Evolutionary conservation across 805 yeast genomes (phyloP), one percentile per base, ranked within the genome.

Genomic region (Yarrowia keelungensis): DNA sequence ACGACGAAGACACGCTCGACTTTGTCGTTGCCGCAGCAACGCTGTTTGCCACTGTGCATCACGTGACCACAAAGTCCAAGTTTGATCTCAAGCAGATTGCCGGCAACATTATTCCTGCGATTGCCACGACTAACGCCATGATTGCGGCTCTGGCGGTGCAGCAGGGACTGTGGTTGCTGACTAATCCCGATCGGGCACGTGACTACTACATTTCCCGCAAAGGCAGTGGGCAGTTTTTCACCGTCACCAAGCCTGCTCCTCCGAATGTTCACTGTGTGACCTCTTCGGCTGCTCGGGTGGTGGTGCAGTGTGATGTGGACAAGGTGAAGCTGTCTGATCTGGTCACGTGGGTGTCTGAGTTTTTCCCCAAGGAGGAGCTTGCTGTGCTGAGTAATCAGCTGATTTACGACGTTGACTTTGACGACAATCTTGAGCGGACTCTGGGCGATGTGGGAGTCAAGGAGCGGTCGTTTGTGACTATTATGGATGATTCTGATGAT

Each of bases 81-180:
- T 95, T 96, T 75, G 97, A 92, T 70, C 86, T 90, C 71, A 95
- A 95, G 76, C 96, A 80, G 69, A 92, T 94, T 71, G 99, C 99
- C 0, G 99, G 99, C 7, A 95, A 94, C 77, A 95, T 95, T 74
- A 95, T 95, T 49, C 99, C 99, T 0, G 99, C 99, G 0, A 93
- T 96, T 73, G 98, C 99, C 7, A 95, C 99, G 1, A 94, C 98
- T 3, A 95, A 95, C 77, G 98, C 99, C 0, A 89, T 95, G 14
- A 88, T 95, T 73, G 92, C 97, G 0, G 99, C 99, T 0, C 84
- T 92, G 72, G 89, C 95, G 15, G 88, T 92, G 3, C 76, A 94
- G 47, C 86, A 89, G 46, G 89, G 97, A 0, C 79, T 92, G 58
- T 85, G 86, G 76, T 76, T 71, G 38, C 54, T 74, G 10, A 62